Evolutionary conservation across 2,329 filamentous ascomycete genomes (phyloP).

Genomic region (Tolypocladium pustulatum): DNA sequence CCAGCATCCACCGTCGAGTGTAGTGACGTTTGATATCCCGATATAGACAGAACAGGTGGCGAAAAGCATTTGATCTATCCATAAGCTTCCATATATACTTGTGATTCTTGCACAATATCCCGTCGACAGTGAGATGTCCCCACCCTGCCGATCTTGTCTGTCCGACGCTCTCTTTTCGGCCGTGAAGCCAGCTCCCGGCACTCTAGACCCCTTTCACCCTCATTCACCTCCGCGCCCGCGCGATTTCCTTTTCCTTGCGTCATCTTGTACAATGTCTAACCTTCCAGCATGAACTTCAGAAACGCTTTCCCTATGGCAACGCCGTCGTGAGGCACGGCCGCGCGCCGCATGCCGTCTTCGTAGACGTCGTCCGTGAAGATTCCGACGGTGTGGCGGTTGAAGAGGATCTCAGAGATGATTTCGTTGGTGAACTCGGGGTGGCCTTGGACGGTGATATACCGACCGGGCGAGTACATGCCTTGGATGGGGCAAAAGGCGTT

Average conservation of each 20-base stretch:
- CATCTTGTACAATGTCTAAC: conserved; percentile 3
- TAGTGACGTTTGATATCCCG: neutral
- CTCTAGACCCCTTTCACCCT: neutral
- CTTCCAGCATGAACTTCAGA: conserved; percentile 62
- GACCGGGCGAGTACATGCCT: conserved; percentile 27
- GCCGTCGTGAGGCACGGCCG: conserved; percentile 64
- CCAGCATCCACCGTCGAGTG: neutral
- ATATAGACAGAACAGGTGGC: neutral
- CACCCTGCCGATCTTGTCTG: no score
- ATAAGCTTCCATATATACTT: neutral
- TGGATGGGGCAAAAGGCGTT: conserved; percentile 31
- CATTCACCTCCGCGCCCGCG: neutral
- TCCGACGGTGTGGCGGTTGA: conserved; percentile 50
- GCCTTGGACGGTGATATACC: conserved; percentile 33
- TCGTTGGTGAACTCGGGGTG: conserved; percentile 34
- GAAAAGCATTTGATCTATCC: neutral
- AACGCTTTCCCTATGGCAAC: conserved; percentile 65
- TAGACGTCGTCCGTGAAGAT: conserved; percentile 62
- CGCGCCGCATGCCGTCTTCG: conserved; percentile 56
- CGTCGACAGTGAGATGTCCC: neutral
- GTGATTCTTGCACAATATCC: neutral
- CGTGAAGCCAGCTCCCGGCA: neutral
- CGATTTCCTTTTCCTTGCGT: neutral
- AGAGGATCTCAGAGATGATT: conserved; percentile 27
- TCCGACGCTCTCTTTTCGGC: neutral